Evolutionary conservation across 2,329 filamentous ascomycete species (phyloP), one percentile per base, ranked within the genome.

Genomic region (Curvularia eragrostidis): DNA sequence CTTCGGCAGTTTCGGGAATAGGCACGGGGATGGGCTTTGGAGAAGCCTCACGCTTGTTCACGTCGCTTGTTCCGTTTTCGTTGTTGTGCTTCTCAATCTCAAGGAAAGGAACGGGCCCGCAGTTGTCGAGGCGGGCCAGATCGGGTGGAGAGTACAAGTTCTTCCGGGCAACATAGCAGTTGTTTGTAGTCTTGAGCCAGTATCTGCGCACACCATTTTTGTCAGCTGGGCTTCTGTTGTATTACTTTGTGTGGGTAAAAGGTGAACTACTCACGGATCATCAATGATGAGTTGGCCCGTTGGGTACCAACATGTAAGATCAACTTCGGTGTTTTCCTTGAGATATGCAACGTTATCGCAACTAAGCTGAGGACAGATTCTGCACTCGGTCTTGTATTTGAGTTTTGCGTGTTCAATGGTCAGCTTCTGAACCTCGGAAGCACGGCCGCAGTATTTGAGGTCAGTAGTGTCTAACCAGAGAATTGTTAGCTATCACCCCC

Each of bases 121-220:
- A 74, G 30, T 63, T 57, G 42, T 73, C 67, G 10, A 74, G 67
- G 47, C 65, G 61, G 5, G 60, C 61, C 10, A 63, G 63, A 41
- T 73, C 62, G 5, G 70, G 70, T 13, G 64, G 65, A 8, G 58
- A 62, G 49, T 69, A 67, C 3, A 74, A 58, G 9, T 61, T 61
- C 18, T 68, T 72, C 26, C 62, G 54, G 1, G 69, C 64, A 23
- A 74, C 68, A 52, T 73, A 74, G 59, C 70, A 74, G 49, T 73
- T 72, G 53, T 71, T 68, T 21, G 67, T 70, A 24, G 71, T 74
- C 36, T 73, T 74, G 15, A 68, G 21, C 66, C 66, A 70, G 52
- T 67, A 68, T 5, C 69, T 73, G 23, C 13, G 15, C 8, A 9
- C 13, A n/a, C 6, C 19, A 9, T 9, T 1, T 19, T 9, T 6